Conservation (phyloP, 164 flowering plant species). For the Cinnamomum chago region DNA sequence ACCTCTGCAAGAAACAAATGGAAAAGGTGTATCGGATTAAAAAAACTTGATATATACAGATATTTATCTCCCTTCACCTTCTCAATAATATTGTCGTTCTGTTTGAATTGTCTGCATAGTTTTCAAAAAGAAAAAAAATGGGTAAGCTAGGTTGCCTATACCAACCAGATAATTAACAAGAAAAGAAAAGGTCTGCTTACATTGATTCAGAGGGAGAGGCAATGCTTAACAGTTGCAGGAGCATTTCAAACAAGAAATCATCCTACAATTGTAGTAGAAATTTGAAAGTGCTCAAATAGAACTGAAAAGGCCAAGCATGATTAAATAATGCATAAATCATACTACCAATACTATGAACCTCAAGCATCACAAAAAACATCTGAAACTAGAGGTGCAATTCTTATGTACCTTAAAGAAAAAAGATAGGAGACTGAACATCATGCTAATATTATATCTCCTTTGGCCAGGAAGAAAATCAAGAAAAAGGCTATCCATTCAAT, state of each 20-base stretch:
- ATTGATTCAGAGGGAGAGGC: constrained; percentile 25
- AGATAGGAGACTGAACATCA: too few species aligned
- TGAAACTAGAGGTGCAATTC: too few species aligned
- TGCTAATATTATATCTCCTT: too few species aligned
- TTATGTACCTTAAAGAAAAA: too few species aligned
- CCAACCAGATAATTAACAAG: constrained; percentile 3
- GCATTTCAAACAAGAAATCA: constrained; percentile 76
- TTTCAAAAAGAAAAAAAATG: constrained; percentile 1
- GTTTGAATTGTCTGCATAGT: constrained; percentile 17
- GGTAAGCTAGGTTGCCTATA: not conserved
- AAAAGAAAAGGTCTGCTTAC: constrained; percentile 34
- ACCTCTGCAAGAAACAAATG: constrained; percentile 80
- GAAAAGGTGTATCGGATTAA: constrained; percentile 64
- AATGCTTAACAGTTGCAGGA: constrained; percentile 49
- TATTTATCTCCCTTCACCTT: constrained; percentile 32
- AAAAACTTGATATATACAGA: constrained; percentile 45
- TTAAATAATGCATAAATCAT: not conserved
- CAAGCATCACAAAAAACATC: too few species aligned
- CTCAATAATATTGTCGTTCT: constrained; percentile 14
- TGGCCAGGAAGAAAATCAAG: too few species aligned
- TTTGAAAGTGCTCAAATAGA: not conserved
- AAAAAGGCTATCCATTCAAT: too few species aligned
- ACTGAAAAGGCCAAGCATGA: not conserved
- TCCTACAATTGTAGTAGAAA: constrained; percentile 40
- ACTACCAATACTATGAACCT: too few species aligned